Conservation (phyloP, 148 eudicot species). For the Persicaria maculosa region DNA sequence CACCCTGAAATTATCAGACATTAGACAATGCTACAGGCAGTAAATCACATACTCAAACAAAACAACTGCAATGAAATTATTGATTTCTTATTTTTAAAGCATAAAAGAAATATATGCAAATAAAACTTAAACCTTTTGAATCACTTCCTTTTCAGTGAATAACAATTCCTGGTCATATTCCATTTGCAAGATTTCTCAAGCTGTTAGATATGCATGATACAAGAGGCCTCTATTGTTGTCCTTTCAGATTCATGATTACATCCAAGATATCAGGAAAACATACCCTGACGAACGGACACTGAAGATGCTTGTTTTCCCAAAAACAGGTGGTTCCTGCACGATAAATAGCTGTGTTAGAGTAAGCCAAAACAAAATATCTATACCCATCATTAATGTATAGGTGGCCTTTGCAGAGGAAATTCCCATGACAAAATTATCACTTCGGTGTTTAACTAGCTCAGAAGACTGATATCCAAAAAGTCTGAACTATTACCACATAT, state of each 20-base stretch:
- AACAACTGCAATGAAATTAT: background rate
- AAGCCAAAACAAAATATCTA: conserved; percentile 4
- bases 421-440: background rate
- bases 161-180: background rate
- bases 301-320: conserved; percentile 67
- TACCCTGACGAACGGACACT: conserved; percentile 65
- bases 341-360: conserved; percentile 10
- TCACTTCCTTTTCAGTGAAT: background rate
- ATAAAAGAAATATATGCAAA: too few species aligned
- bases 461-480: background rate
- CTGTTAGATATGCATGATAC: too few species aligned
- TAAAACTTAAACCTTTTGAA: background rate
- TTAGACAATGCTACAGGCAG: conserved; percentile 10
- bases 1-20: conserved; percentile 26
- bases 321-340: conserved; percentile 62
- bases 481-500: background rate
- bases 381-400: background rate
- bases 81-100: background rate
- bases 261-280: conserved; percentile 15
- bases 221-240: background rate
- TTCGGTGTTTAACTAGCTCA: background rate
- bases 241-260: background rate
- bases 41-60: background rate
- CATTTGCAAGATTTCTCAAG: background rate
- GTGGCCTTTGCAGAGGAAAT: background rate